These are phyloP conservation scores for Coniochaeta prunicola DNA, from an alignment of 2,329 filamentous ascomycete genomes.

Conservation along the genomic window DNA sequence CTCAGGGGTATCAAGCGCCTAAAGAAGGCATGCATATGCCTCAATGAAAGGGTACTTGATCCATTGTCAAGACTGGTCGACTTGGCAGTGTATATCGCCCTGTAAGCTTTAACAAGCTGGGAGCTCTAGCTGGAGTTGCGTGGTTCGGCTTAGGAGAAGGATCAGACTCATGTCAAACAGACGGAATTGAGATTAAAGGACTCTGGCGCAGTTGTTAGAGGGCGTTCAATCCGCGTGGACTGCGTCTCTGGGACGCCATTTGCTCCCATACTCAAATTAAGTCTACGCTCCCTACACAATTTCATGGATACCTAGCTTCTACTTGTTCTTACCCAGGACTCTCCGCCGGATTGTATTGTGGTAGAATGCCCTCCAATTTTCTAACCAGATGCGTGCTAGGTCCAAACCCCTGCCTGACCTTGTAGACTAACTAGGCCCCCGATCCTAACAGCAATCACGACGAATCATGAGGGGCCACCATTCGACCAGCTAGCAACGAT, in stretches of 20 bases:
- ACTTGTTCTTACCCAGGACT: no score
- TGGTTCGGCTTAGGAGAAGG: neutral
- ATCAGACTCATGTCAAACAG: neutral
- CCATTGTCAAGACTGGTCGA: neutral
- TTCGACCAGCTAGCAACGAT: neutral
- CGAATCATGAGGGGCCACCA: neutral
- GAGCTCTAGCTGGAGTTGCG: neutral
- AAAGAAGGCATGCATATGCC: constrained; percentile 18
- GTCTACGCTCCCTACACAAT: no score
- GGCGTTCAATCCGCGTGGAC: neutral
- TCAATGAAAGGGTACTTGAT: constrained; percentile 1
- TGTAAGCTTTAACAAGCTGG: no score
- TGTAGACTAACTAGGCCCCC: neutral
- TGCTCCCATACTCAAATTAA: neutral
- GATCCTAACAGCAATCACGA: no score
- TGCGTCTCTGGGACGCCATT: neutral
- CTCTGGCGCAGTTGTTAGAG: neutral
- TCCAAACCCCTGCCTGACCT: neutral
- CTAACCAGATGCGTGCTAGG: no score
- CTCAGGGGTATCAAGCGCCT: constrained; percentile 21
- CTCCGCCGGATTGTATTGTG: no score
- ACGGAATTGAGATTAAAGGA: neutral
- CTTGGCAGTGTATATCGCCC: no score
- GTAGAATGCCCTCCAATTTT: no score
- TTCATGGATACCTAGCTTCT: no score